Evolutionary conservation across 179 eudicot genomes (phyloP), one percentile per base, ranked within the genome.

Genomic region (Drosera spatulata): DNA sequence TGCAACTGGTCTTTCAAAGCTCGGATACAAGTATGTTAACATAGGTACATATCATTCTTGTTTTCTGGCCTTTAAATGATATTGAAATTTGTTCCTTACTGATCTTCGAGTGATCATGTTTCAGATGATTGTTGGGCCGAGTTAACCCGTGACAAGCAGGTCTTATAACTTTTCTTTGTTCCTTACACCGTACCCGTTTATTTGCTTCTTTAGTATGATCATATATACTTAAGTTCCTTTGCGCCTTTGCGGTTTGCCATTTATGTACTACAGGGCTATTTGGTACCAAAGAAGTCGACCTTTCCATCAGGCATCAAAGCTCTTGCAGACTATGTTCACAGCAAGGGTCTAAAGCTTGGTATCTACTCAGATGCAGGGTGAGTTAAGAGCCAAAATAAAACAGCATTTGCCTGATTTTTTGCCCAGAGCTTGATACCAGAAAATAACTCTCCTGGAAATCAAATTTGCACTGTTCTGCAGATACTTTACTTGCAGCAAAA

Each of bases 121-220:
- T 54, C 71, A 88, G 98, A 91, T 84, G 98, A 91, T 76, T 88
- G 98, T 59, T 91, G 98, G 98, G 98, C 87, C 41, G 96, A 88
- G 73, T 56, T 65, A 40, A 51, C 41, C 41, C 95, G 98, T 7
- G 87, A 91, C 56, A 22, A 64, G 12, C 63, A 82, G 91, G 64
- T 61, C 41, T 37, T 37, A 5, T 5, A 51, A 13, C 22, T 7
- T 39, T n/a, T 12, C 62, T 59, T 44, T n/a, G 11, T 38, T 46
- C 15, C 5, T 15, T 4, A 2, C 52, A 45, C 9, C 3, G 12
- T 13, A 4, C 15, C 6, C 12, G 4, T n/a, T 2, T 5, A 5
- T 12, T 10, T 51, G 3, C 4, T 5, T 51, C 5, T n/a, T 3
- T 10, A 12, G 5, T 10, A 2, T 13, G 12, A 13, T 10, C 3